phyloP scores from a whole-genome alignment of 2,329 filamentous ascomycete species.

The Basipetospora chlamydospora region DNA sequence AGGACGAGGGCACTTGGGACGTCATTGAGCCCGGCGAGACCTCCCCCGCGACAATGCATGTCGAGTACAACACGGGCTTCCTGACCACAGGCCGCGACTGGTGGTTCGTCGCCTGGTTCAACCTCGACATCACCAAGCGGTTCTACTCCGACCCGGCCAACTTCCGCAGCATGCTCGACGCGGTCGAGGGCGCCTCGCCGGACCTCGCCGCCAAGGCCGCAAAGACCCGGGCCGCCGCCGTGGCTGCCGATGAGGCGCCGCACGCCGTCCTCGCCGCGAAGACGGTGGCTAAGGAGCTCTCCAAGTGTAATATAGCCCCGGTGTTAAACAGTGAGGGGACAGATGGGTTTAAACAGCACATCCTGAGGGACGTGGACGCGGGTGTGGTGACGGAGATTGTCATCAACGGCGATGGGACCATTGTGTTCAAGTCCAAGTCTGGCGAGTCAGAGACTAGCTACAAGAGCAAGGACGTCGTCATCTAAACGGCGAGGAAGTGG shows the following conservation, averaged over 20 bases:
- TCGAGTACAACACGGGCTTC: constrained; percentile 9
- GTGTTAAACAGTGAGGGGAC: constrained; percentile 7
- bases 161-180: constrained; percentile 5
- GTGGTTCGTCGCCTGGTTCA: constrained; percentile 10
- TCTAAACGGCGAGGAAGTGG: too few species aligned
- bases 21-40: constrained; percentile 4
- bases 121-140: constrained; percentile 6
- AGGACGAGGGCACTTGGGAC: constrained; percentile 6
- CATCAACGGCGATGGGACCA: constrained; percentile 7
- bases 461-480: background rate
- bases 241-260: constrained; percentile 4
- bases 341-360: constrained; percentile 9
- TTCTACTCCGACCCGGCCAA: constrained; percentile 9
- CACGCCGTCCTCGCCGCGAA: constrained; percentile 2
- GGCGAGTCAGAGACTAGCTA: constrained; percentile 8
- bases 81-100: constrained; percentile 10
- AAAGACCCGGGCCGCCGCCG: constrained; percentile 6
- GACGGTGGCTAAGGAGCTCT: too few species aligned
- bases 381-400: constrained; percentile 7
- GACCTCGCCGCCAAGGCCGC: constrained; percentile 6
- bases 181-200: constrained; percentile 4
- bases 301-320: background rate
- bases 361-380: constrained; percentile 7
- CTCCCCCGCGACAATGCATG: constrained; percentile 2
- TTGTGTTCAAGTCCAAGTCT: constrained; percentile 9